A percentile compares a stretch with the other conserved stretches of the same genome.
These are phyloP conservation scores for Leccinum variabile DNA, from an alignment of 1,284 basidiomycete genomes.

Conservation along the genomic window DNA sequence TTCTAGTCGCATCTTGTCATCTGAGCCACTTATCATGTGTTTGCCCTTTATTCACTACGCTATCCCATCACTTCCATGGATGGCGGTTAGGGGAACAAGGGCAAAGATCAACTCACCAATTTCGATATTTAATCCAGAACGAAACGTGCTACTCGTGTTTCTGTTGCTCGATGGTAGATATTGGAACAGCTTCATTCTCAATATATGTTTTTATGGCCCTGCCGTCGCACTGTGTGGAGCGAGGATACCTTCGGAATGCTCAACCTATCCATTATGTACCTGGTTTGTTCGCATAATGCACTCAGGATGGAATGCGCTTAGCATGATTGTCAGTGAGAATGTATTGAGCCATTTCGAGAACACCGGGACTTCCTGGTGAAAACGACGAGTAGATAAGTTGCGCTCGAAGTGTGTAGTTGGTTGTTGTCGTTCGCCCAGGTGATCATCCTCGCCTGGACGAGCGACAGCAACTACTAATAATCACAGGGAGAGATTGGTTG, in stretches of 20 bases:
- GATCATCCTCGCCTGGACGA: neutral
- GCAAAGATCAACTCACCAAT: slow-evolving; percentile 51
- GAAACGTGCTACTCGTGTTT: slow-evolving; percentile 23
- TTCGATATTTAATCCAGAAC: slow-evolving; percentile 16
- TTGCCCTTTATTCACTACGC: slow-evolving; percentile 75
- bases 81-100: slow-evolving; percentile 80
- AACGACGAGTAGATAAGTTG: neutral
- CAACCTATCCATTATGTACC: neutral
- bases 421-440: neutral
- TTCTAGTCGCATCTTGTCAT: neutral
- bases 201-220: neutral
- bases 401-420: neutral
- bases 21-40: neutral
- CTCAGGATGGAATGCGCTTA: neutral
- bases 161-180: slow-evolving; percentile 17
- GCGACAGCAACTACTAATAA: neutral
- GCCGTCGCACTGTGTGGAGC: neutral
- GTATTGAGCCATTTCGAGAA: too few species aligned
- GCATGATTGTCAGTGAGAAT: neutral
- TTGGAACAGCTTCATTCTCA: slow-evolving; percentile 23
- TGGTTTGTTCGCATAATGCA: neutral
- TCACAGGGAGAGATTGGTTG: neutral
- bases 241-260: neutral
- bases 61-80: slow-evolving; percentile 52
- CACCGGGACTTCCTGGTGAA: too few species aligned